phyloP scores from a whole-genome alignment of 2,329 filamentous ascomycete species.

The Ascochyta fabae region DNA sequence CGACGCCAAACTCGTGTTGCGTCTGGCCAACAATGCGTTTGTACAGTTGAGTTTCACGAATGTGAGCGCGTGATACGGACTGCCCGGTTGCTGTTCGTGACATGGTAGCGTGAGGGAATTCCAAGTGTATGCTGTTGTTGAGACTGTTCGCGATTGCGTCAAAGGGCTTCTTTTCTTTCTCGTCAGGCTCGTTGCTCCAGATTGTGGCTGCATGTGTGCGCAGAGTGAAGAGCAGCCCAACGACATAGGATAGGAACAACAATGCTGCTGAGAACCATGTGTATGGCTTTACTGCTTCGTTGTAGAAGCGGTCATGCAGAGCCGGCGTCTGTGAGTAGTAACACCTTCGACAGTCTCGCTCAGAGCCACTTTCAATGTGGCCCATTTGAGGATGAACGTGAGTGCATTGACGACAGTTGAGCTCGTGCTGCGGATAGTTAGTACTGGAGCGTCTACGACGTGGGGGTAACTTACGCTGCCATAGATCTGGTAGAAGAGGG shows the following conservation, averaged over 20 bases:
- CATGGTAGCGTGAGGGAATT: conserved; percentile 41
- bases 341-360: conserved; percentile 84
- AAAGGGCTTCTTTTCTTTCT: conserved; percentile 53
- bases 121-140: conserved; percentile 38
- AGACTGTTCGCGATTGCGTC: conserved; percentile 49
- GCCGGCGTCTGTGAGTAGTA: conserved; percentile 90
- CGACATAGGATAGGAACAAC: conserved; percentile 90
- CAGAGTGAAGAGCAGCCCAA: conserved; percentile 93
- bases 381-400: conserved; percentile 41
- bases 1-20: conserved; percentile 79
- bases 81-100: conserved; percentile 38
- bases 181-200: conserved; percentile 78
- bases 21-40: conserved; percentile 93
- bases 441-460: conserved; percentile 19
- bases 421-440: conserved; percentile 71
- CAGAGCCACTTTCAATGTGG: conserved; percentile 55
- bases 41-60: conserved; percentile 88
- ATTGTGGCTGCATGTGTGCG: conserved; percentile 96
- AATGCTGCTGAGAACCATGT: conserved; percentile 86
- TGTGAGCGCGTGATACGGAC: conserved; percentile 59
- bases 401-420: conserved; percentile 76
- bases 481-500: conserved; percentile 98
- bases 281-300: conserved; percentile 89
- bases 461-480: conserved; percentile 66
- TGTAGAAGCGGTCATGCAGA: conserved; percentile 85